Conservation (phyloP, 2,329 filamentous ascomycete genomes). For the Mycosphaerella sp. region DNA sequence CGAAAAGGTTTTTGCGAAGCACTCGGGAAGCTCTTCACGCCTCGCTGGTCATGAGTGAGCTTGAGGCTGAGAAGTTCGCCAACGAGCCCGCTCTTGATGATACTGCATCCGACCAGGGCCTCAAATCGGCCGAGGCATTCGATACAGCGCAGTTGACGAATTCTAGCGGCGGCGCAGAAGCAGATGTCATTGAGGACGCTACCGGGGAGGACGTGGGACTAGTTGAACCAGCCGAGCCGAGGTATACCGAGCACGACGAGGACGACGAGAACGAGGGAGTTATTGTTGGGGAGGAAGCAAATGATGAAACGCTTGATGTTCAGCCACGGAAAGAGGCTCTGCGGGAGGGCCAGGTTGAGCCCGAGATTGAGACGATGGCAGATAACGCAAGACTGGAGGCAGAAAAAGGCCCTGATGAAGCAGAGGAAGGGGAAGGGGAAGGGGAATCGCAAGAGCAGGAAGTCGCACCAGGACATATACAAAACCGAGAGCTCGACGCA, state of each 20-base stretch:
- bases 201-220: not conserved
- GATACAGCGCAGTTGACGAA: not conserved
- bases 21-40: constrained; percentile 2
- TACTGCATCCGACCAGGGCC: not conserved
- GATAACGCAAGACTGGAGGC: too few relatives aligned
- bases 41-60: constrained; percentile 6
- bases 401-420: not conserved
- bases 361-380: too few relatives aligned
- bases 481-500: not conserved
- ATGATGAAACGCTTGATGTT: too few relatives aligned
- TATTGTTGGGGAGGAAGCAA: too few relatives aligned
- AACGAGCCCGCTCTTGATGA: not conserved
- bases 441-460: not conserved
- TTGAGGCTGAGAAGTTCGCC: not conserved
- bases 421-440: not conserved
- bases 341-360: too few relatives aligned
- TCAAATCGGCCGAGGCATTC: not conserved
- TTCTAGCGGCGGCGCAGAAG: not conserved
- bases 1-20: not conserved
- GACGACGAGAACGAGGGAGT: not conserved
- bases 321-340: too few relatives aligned
- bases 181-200: not conserved
- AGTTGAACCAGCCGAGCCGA: not conserved
- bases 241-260: not conserved
- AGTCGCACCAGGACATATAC: not conserved